A percentile compares a stretch with the other conserved stretches of the same genome.
Conservation (phyloP, 2,329 filamentous ascomycete genomes). For the Plenodomus biglobosus region DNA sequence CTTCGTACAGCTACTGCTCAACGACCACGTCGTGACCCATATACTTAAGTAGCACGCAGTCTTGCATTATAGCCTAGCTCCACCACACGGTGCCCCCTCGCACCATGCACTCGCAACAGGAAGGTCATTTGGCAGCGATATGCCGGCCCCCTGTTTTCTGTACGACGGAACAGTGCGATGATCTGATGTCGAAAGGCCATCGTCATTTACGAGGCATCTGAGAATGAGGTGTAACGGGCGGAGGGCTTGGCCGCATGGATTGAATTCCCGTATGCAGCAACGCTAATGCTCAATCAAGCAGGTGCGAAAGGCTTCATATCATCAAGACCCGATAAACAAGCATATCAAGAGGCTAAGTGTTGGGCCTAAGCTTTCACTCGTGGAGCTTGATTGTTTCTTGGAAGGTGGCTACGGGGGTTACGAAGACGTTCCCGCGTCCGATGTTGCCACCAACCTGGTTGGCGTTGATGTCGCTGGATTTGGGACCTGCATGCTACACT, state of each 20-base stretch:
- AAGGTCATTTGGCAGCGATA: neutral
- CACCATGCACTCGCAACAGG: neutral
- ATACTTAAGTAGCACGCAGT: constrained; percentile 1
- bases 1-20: no score
- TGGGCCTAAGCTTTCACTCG: constrained; percentile 7
- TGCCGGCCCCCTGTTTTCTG: neutral
- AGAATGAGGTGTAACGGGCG: neutral
- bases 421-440: neutral
- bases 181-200: neutral
- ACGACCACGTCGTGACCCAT: neutral
- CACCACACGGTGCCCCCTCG: neutral
- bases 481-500: no score
- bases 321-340: constrained; percentile 11
- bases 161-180: neutral
- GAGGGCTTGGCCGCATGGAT: neutral
- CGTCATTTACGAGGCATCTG: neutral
- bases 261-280: neutral
- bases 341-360: constrained; percentile 9
- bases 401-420: constrained; percentile 7
- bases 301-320: constrained; percentile 6
- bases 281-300: constrained; percentile 8
- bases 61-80: neutral
- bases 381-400: constrained; percentile 12
- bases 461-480: neutral
- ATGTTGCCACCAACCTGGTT: constrained; percentile 8